Percentiles rank a stretch among this genome's conserved stretches.
These are phyloP conservation scores for Ettlia oleoabundans DNA, from an alignment of 139 green algal genomes.

Conservation along the genomic window DNA sequence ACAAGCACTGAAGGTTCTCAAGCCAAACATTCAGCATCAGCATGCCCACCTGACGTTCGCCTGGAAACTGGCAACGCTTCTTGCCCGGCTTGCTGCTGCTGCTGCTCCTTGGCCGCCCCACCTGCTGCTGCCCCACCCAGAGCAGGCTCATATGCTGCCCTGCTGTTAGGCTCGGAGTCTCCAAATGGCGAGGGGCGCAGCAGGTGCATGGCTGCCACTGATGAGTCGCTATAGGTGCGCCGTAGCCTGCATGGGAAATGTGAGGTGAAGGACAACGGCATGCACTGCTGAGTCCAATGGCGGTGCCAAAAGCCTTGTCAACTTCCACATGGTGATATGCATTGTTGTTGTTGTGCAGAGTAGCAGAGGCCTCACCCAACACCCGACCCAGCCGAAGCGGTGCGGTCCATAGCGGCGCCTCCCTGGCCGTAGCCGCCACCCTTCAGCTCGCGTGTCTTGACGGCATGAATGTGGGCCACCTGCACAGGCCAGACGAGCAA, in stretches of 20 bases:
- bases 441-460: conserved; percentile 83
- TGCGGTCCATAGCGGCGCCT: not conserved
- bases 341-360: not conserved
- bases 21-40: no score
- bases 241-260: no score
- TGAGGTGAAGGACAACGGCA: no score
- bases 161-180: not conserved
- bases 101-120: not conserved
- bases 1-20: no score
- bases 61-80: no score
- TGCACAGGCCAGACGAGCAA: no score
- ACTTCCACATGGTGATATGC: no score
- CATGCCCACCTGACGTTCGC: no score
- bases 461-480: conserved; percentile 83
- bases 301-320: no score
- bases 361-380: not conserved
- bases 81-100: conserved; percentile 10
- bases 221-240: not conserved
- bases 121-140: not conserved
- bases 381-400: not conserved
- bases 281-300: no score
- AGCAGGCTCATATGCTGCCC: not conserved
- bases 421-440: conserved; percentile 13
- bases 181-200: not conserved
- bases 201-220: not conserved